Base-by-base conservation (phyloP, 192 early-diverging fungal genomes). In the Coemansia sp. region DNA sequence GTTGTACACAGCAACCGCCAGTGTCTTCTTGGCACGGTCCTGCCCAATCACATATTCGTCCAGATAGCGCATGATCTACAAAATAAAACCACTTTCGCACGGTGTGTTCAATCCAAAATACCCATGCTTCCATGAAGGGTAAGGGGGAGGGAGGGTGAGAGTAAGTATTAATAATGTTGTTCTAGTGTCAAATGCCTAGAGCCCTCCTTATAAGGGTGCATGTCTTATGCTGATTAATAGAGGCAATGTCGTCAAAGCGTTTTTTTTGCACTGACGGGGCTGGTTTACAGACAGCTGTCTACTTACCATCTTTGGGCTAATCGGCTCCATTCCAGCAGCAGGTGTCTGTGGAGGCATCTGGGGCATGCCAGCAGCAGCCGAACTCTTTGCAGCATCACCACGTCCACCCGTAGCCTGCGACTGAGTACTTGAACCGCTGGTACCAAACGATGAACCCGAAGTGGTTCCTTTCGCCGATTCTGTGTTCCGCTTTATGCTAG, bases 1-100 rank as follows among this genome's bases (percentile, higher is more conserved):
- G 68, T 92, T 93, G 70, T 89, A 91, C 7, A 95, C 88, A 10
- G 93, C 91, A 2, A 94, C 92, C 1, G 93, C 82, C 41, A 95
- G 67, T 10, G 87, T 88, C 75, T 88, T 88, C 70, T 95, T 95
- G 21, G 92, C 85, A 22, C 85, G 80, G 32, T 89, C 90, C 73
- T 95, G 93, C 16, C 92, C 92, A 62, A 95, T 92, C 7, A 95
- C 88, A 69, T 92, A 91, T 48, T 93, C 89, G 78, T 95, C 87
- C 72, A 95, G 58, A 58, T 91, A 88, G 41, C 88, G 83, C 54
- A 88, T 86, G 65, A 91, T 89, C 88, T 91, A 81, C 60, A 50
- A 23, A 44, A 60, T 16, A 48, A 21, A 51, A 56, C 0, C 1
- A 41, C 9, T 31, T 38, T 32, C 5, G 41, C 51, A n/a, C 22